Conservation (phyloP, 495 filamentous ascomycete genomes). For the Lophiostoma macrostomum region DNA sequence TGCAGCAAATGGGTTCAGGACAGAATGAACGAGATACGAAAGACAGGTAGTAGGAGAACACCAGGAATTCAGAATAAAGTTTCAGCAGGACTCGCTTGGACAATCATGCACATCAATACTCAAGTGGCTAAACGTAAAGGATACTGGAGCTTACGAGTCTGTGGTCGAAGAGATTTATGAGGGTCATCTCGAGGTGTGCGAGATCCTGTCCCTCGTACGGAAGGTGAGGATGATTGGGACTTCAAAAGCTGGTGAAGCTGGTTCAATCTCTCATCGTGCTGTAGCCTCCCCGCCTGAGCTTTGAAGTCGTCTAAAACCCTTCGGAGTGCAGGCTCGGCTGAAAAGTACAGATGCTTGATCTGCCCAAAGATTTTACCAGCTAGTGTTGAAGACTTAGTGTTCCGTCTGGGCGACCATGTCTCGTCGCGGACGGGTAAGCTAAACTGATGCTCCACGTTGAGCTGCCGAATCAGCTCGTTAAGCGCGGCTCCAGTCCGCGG, state of each 20-base stretch:
- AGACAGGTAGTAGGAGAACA: too few relatives aligned
- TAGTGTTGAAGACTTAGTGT: not conserved
- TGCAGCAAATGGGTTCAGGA: too few relatives aligned
- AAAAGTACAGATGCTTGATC: conserved; percentile 13
- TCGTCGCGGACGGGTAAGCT: conserved; percentile 7
- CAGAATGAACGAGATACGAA: too few relatives aligned
- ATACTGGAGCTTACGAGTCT: not conserved
- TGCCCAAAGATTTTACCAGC: conserved; percentile 3
- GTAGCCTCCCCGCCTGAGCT: not conserved
- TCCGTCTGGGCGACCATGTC: conserved; percentile 11
- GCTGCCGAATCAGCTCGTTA: conserved; percentile 7
- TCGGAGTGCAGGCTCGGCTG: not conserved
- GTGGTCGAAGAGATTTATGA: not conserved
- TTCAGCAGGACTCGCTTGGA: too few relatives aligned
- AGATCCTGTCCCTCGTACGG: not conserved
- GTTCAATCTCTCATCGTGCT: not conserved
- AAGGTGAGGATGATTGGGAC: not conserved
- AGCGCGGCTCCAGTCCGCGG: not conserved
- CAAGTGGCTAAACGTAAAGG: too few relatives aligned
- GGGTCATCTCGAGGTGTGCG: not conserved
- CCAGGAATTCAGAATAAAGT: too few relatives aligned
- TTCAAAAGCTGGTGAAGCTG: not conserved
- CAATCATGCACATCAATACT: too few relatives aligned
- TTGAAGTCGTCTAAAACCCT: not conserved
- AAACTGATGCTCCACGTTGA: conserved; percentile 5